A percentile compares a stretch with the other conserved stretches of the same genome.
phyloP scores from a whole-genome alignment of 192 early-diverging fungal genomes.

The Backusella tarrabulga region DNA sequence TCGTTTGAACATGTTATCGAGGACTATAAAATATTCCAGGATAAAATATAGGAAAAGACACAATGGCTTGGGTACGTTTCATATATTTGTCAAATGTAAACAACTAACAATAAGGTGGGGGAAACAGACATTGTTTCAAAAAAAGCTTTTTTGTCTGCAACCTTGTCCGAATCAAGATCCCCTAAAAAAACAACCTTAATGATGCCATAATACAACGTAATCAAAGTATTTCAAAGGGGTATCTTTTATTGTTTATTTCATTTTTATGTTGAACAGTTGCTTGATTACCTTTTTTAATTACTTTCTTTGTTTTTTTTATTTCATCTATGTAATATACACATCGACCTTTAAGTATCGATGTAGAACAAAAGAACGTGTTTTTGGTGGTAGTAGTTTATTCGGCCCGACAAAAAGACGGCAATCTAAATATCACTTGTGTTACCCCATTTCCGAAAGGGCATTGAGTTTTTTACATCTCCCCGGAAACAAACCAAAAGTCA shows the following conservation, averaged over 20 bases:
- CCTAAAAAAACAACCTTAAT: not conserved
- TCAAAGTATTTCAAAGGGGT: not conserved
- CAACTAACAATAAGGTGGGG: slow-evolving; percentile 1
- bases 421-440: not conserved
- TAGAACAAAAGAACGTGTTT: slow-evolving; percentile 12
- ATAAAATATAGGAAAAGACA: slow-evolving; percentile 8
- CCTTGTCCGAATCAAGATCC: slow-evolving; percentile 9
- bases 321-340: not conserved
- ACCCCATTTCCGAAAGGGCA: not conserved
- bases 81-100: not conserved
- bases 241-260: not conserved
- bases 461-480: not conserved
- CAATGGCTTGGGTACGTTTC: not conserved
- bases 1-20: not conserved
- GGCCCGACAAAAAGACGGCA: not conserved
- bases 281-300: slow-evolving; percentile 1
- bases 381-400: not conserved
- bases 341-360: not conserved
- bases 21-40: not conserved
- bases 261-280: too few species aligned
- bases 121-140: slow-evolving; percentile 6
- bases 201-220: not conserved
- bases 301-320: not conserved
- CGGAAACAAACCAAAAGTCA: slow-evolving; percentile 2
- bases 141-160: slow-evolving; percentile 12